Percentiles rank a stretch among this genome's conserved stretches.
phyloP scores from a whole-genome alignment of 2,329 filamentous ascomycete species.

The Monilinia laxa region DNA sequence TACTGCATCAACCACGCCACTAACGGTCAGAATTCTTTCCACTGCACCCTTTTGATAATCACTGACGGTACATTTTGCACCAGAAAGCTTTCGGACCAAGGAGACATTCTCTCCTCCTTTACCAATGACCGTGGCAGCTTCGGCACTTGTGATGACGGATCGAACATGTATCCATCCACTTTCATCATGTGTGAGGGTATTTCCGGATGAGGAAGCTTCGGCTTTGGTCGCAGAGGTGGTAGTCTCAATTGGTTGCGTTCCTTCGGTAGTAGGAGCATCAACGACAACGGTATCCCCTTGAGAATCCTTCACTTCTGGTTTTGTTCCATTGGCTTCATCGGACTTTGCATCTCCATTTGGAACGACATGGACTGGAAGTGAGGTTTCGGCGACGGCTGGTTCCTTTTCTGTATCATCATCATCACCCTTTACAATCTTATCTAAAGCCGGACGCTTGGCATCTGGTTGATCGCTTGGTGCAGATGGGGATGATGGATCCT shows the following conservation, averaged over 20 bases:
- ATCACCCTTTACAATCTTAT: slow-evolving; percentile 78
- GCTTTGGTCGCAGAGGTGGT: slow-evolving; percentile 45
- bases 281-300: slow-evolving; percentile 70
- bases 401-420: slow-evolving; percentile 47
- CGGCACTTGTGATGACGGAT: slow-evolving; percentile 93
- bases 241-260: slow-evolving; percentile 54
- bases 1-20: slow-evolving; percentile 91
- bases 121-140: slow-evolving; percentile 96
- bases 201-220: slow-evolving; percentile 34
- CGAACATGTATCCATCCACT: slow-evolving; percentile 96
- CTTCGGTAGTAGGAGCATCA: slow-evolving; percentile 45
- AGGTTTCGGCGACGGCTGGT: slow-evolving; percentile 36
- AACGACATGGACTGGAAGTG: slow-evolving; percentile 47
- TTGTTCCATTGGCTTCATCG: slow-evolving; percentile 47
- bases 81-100: slow-evolving; percentile 90
- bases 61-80: slow-evolving; percentile 97
- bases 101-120: slow-evolving; percentile 99
- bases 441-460: slow-evolving; percentile 91
- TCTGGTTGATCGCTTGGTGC: slow-evolving; percentile 91
- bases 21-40: slow-evolving; percentile 96
- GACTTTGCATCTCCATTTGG: slow-evolving; percentile 45
- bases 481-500: slow-evolving; percentile 94
- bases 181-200: slow-evolving; percentile 73
- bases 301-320: slow-evolving; percentile 53
- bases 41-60: slow-evolving; percentile 97